Percentiles rank a stretch among this genome's conserved stretches.
These are phyloP conservation scores for Penicillium lividum DNA, from an alignment of 495 filamentous ascomycete species.

Conservation along the genomic window DNA sequence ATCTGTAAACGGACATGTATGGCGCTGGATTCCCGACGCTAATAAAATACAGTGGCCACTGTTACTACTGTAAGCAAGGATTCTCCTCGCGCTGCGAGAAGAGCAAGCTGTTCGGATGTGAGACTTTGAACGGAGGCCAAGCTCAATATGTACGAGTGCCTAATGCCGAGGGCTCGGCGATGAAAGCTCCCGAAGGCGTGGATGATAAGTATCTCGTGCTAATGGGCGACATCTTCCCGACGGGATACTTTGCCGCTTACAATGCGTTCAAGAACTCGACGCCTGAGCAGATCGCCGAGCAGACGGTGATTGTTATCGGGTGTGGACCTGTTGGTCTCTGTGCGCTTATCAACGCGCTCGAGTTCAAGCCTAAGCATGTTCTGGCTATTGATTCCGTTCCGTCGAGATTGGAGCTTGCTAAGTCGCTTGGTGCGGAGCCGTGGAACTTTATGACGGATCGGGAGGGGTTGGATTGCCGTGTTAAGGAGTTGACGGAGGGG, in stretches of 20 bases:
- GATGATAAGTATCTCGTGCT: slow-evolving; percentile 79
- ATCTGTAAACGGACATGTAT: background rate
- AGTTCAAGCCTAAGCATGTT: slow-evolving; percentile 77
- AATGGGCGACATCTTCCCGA: slow-evolving; percentile 63
- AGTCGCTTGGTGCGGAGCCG: slow-evolving; percentile 77
- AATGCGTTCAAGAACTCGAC: slow-evolving; percentile 75
- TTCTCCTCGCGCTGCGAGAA: slow-evolving; percentile 84
- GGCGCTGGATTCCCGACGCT: background rate
- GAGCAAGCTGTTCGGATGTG: slow-evolving; percentile 71
- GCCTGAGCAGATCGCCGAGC: slow-evolving; percentile 61
- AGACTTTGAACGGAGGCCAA: slow-evolving; percentile 78
- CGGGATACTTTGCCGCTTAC: slow-evolving; percentile 84
- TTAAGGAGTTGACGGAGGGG: slow-evolving; percentile 76
- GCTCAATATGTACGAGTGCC: slow-evolving; percentile 87
- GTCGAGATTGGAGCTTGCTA: slow-evolving; percentile 74
- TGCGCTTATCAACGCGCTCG: slow-evolving; percentile 78
- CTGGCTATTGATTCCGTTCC: slow-evolving; percentile 85
- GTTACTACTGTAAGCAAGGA: slow-evolving; percentile 87
- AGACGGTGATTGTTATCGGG: slow-evolving; percentile 79
- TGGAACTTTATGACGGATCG: slow-evolving; percentile 76
- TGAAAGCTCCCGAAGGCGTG: slow-evolving; percentile 74
- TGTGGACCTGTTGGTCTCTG: slow-evolving; percentile 91
- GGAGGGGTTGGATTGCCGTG: slow-evolving; percentile 65
- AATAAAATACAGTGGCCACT: slow-evolving; percentile 58
- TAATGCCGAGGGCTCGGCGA: slow-evolving; percentile 77